These are phyloP conservation scores for Yamadazyma ubonensis DNA, from an alignment of 805 yeast species.

Conservation along the genomic window DNA sequence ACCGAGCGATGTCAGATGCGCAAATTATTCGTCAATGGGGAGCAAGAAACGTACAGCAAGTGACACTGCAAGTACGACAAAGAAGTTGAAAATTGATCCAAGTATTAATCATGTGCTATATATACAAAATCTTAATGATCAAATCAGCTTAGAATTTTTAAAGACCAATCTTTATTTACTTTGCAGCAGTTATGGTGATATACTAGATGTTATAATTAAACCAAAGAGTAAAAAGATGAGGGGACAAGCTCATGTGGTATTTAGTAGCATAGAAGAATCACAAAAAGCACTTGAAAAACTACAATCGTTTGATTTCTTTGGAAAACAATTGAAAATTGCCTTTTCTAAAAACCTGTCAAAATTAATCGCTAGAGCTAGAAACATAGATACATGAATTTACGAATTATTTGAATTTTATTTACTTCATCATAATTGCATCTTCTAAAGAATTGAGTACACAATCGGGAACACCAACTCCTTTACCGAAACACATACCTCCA, in stretches of 20 bases:
- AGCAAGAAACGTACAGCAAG: conserved; percentile 6
- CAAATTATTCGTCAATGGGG: background rate
- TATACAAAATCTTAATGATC: conserved; percentile 58
- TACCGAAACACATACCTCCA: conserved; percentile 78
- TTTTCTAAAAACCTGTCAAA: conserved; percentile 32
- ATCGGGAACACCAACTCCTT: conserved; percentile 89
- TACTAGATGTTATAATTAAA: conserved; percentile 47
- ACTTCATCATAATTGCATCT: conserved; percentile 32
- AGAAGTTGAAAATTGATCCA: conserved; percentile 8
- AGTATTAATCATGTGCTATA: conserved; percentile 48
- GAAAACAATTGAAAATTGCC: conserved; percentile 47
- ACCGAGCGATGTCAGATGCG: background rate
- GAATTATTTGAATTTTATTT: background rate
- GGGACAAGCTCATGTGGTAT: conserved; percentile 67
- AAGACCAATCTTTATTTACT: conserved; percentile 56
- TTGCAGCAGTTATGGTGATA: conserved; percentile 65
- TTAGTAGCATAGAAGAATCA: conserved; percentile 51
- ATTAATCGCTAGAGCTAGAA: conserved; percentile 14
- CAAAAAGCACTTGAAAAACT: conserved; percentile 48
- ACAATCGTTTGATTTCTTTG: conserved; percentile 51
- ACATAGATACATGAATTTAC: background rate
- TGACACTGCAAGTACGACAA: background rate
- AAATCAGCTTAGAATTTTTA: conserved; percentile 44
- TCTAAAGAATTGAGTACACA: conserved; percentile 65
- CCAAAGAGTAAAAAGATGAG: conserved; percentile 43